phyloP scores from a whole-genome alignment of 768 basidiomycete genomes.

The Hygrocybe coccinea region DNA sequence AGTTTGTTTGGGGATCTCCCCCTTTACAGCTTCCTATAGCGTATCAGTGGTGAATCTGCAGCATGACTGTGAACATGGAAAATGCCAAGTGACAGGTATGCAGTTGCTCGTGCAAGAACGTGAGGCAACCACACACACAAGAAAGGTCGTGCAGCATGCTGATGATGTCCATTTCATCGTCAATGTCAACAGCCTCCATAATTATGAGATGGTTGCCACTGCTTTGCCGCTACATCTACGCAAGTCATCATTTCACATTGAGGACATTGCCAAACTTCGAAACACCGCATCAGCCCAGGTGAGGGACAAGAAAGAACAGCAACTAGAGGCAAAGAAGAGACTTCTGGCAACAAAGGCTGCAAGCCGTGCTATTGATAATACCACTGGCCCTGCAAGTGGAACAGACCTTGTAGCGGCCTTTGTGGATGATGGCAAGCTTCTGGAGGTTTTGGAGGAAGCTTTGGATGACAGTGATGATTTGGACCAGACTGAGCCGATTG shows the following conservation, averaged over 20 bases:
- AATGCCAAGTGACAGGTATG: slow-evolving; percentile 1
- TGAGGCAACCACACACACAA: slow-evolving; percentile 3
- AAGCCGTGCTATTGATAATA: background rate
- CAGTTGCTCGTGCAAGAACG: slow-evolving; percentile 9
- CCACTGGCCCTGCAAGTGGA: background rate
- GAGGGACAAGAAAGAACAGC: background rate
- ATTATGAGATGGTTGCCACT: slow-evolving; percentile 7
- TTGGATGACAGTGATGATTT: background rate
- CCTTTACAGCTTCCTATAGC: too few relatives aligned
- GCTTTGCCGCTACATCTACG: slow-evolving; percentile 1
- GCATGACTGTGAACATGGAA: slow-evolving; percentile 12
- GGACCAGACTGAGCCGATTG: background rate
- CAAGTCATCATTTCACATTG: background rate
- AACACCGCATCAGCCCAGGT: background rate
- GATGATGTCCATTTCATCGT: slow-evolving; percentile 10
- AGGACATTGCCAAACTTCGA: background rate
- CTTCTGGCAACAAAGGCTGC: background rate
- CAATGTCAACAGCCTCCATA: slow-evolving; percentile 17
- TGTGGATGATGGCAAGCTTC: background rate
- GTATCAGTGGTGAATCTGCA: slow-evolving; percentile 15
- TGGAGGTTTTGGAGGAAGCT: background rate
- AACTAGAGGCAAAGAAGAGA: background rate
- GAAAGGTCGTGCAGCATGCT: slow-evolving; percentile 5
- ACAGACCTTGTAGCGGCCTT: background rate
- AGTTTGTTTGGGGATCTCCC: too few relatives aligned